Evolutionary conservation across 2,329 filamentous ascomycete genomes (phyloP).

Genomic region (Fusarium sp.): DNA sequence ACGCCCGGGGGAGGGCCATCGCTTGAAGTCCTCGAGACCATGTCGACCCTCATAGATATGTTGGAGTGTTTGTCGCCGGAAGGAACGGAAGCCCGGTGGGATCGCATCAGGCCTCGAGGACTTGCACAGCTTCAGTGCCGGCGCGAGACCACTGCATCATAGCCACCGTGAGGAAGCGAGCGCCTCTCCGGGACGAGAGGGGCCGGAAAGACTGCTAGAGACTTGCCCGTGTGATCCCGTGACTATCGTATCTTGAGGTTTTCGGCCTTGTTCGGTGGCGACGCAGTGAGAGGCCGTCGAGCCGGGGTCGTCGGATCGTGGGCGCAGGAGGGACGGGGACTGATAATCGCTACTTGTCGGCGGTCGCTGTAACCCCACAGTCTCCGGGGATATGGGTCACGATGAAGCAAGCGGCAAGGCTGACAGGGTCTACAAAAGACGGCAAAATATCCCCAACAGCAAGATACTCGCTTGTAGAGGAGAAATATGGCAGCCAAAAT

Average conservation of each 20-base stretch:
- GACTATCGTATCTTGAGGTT: neutral
- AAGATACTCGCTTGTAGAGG: neutral
- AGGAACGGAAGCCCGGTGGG: constrained; percentile 29
- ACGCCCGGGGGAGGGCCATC: constrained; percentile 40
- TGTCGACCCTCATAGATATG: constrained; percentile 35
- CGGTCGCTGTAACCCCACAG: neutral
- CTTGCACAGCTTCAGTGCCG: constrained; percentile 41
- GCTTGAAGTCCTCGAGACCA: constrained; percentile 48
- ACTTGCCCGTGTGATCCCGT: neutral
- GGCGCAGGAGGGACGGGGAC: constrained; percentile 28
- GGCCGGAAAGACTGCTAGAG: neutral
- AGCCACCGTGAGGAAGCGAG: constrained; percentile 36
- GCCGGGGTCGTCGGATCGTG: constrained; percentile 22
- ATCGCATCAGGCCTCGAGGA: constrained; percentile 40
- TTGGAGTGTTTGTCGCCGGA: constrained; percentile 27
- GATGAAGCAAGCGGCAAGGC: neutral
- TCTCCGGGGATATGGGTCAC: neutral
- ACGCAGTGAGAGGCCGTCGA: constrained; percentile 2
- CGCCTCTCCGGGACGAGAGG: constrained; percentile 36
- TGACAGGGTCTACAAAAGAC: neutral
- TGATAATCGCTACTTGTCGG: neutral
- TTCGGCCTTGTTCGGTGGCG: neutral
- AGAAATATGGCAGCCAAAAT: neutral
- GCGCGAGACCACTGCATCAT: constrained; percentile 43
- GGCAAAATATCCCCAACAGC: neutral